Base-by-base conservation (phyloP, 2,329 filamentous ascomycete species). In the Curvularia sp. region DNA sequence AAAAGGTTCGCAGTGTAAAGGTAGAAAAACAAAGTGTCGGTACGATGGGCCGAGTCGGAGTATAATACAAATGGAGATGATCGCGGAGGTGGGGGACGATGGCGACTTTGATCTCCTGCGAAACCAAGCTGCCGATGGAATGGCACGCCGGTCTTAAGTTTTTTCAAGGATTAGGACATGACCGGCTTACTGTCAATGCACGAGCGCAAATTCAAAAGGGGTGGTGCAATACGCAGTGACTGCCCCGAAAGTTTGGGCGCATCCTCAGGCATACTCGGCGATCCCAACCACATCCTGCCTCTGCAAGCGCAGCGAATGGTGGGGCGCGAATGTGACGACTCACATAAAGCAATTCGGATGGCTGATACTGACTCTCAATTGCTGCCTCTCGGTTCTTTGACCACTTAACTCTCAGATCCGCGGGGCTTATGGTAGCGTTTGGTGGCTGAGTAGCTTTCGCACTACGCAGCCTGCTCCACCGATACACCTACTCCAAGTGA, bases 181-280 rank as follows among this genome's bases (percentile, higher is more conserved):
- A 49, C 38, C 31, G 53, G 55, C 55, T 58, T 49, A 55, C 42
- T 38, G 33, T 49, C 42, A 33, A 44, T 58, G 39, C 42, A 33
- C 35, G n/a, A 41, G 53, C 39, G 28, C 51, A 28, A 28, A 44
- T 18, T 30, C 35, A 49, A 44, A 38, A 48, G 55, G 38, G 46
- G 38, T 54, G 44, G 28, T 55, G 30, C 51, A 39, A 31, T 44
- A 49, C 50, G 47, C 26, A n/a, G 31, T 49, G 55, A 46, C 51
- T 26, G 38, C 31, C 50, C 52, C 50, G 55, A 41, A 58, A 46
- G 38, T 48, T 54, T 58, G 55, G 50, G 53, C 39, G 46, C 41
- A 54, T 55, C 41, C 41, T 47, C 33, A 58, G 43, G 48, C 55
- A 15, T 43, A 44, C 41, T 30, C 30, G 48, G 57, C 53, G 47